These are phyloP conservation scores for Ascochyta koolunga DNA, from an alignment of 2,329 filamentous ascomycete genomes.

Conservation along the genomic window DNA sequence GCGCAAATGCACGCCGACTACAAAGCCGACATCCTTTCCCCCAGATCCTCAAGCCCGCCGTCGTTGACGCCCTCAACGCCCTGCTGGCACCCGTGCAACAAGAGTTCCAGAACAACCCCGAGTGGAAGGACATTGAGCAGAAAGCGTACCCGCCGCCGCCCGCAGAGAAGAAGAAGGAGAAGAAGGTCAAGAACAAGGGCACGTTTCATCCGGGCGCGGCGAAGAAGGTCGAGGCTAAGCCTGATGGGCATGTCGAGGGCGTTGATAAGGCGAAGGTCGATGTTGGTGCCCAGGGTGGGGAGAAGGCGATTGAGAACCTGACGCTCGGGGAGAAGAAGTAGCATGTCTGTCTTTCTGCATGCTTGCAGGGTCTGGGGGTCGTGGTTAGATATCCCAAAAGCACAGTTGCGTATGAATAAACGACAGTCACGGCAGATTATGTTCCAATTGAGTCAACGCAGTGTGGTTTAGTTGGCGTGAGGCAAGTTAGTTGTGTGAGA, in stretches of 20 bases:
- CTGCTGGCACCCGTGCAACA: slow-evolving; percentile 79
- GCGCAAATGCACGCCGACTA: slow-evolving; percentile 81
- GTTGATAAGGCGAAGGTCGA: slow-evolving; percentile 49
- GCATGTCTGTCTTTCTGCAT: neutral
- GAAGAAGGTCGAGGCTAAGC: slow-evolving; percentile 51
- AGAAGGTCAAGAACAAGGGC: slow-evolving; percentile 75
- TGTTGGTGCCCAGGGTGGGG: slow-evolving; percentile 48
- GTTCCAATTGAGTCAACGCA: neutral
- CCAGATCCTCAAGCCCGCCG: slow-evolving; percentile 88
- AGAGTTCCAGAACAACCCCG: slow-evolving; percentile 71
- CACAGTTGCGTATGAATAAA: neutral
- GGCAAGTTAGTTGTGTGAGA: neutral
- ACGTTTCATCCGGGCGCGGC: slow-evolving; percentile 60
- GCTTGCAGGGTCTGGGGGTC: neutral
- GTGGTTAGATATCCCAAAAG: neutral
- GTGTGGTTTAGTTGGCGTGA: neutral
- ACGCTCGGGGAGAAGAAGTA: slow-evolving; percentile 37
- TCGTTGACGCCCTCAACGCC: slow-evolving; percentile 72
- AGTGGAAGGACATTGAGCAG: slow-evolving; percentile 79
- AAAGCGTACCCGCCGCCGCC: slow-evolving; percentile 81
- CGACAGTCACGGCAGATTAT: neutral
- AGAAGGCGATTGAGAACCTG: slow-evolving; percentile 41
- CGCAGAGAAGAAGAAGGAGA: slow-evolving; percentile 69
- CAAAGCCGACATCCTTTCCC: slow-evolving; percentile 77
- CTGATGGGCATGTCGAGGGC: slow-evolving; percentile 55